Conservation (phyloP, 2,329 filamentous ascomycete species). For the Acrodontium crateriforme region DNA sequence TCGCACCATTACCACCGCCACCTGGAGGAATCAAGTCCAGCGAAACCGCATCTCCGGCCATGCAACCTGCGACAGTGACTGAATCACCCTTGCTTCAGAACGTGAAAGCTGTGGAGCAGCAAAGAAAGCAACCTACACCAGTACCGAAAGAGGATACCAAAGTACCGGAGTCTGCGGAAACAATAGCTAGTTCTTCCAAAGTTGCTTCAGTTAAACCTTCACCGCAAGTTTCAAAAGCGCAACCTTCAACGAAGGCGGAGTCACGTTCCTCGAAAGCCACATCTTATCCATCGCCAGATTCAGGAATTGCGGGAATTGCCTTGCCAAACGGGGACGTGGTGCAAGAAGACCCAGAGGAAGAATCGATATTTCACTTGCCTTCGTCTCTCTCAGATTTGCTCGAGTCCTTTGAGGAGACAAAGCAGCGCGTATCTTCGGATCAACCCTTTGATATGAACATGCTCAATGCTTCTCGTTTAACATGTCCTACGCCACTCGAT, state of each 20-base stretch:
- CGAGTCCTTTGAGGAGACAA: constrained; percentile 77
- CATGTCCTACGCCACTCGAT: constrained; percentile 62
- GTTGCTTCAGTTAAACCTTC: constrained; percentile 15
- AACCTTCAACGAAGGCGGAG: constrained; percentile 15
- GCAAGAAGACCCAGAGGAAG: constrained; percentile 38
- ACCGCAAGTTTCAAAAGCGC: constrained; percentile 26
- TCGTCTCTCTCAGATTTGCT: constrained; percentile 78
- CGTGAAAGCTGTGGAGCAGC: constrained; percentile 13
- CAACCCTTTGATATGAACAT: constrained; percentile 56
- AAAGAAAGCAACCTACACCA: constrained; percentile 15
- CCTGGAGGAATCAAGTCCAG: constrained; percentile 48
- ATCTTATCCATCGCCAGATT: constrained; percentile 22
- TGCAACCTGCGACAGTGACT: constrained; percentile 30
- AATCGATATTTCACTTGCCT: constrained; percentile 87
- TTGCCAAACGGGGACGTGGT: constrained; percentile 39
- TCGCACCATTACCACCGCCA: constrained; percentile 83
- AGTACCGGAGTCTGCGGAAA: constrained; percentile 7
- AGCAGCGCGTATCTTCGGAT: constrained; percentile 48
- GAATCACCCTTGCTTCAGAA: constrained; percentile 20
- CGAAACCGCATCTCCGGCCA: constrained; percentile 28
- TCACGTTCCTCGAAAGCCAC: constrained; percentile 8
- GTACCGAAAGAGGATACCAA: constrained; percentile 17
- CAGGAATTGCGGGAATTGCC: constrained; percentile 21
- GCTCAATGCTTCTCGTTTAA: constrained; percentile 60
- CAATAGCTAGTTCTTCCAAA: constrained; percentile 10